These are phyloP conservation scores for Blastobotrys niveus DNA, from an alignment of 1,139 yeast genomes.

Conservation along the genomic window DNA sequence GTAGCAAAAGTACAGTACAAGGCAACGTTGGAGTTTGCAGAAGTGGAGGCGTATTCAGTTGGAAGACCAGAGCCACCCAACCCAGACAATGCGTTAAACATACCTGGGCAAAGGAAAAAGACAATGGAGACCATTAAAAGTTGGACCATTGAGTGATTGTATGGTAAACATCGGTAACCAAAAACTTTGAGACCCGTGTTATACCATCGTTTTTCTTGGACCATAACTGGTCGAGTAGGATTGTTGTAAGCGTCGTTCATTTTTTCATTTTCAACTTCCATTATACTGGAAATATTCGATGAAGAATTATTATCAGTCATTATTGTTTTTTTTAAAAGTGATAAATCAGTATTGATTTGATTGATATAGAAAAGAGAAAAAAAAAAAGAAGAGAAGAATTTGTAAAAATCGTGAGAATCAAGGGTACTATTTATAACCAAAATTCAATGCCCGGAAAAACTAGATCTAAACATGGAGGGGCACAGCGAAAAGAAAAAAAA, in stretches of 20 bases:
- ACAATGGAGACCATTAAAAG: conserved; percentile 29
- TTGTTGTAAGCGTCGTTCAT: not conserved
- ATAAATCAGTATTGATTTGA: too few relatives aligned
- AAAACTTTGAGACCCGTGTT: conserved; percentile 20
- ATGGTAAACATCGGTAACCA: conserved; percentile 17
- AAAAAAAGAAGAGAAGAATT: too few relatives aligned
- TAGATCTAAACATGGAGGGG: too few relatives aligned
- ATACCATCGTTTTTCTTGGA: conserved; percentile 20
- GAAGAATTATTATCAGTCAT: too few relatives aligned
- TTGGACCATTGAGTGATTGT: conserved; percentile 26
- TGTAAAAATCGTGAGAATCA: too few relatives aligned
- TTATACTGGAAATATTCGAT: too few relatives aligned
- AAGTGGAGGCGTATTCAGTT: conserved; percentile 26
- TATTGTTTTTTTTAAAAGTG: too few relatives aligned
- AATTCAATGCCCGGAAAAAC: too few relatives aligned
- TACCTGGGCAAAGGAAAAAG: conserved; percentile 40
- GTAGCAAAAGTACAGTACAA: conserved; percentile 48
- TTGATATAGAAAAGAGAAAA: too few relatives aligned
- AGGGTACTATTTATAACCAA: too few relatives aligned
- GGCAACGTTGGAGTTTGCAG: conserved; percentile 52
- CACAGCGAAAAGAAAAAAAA: too few relatives aligned
- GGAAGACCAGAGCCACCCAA: conserved; percentile 46
- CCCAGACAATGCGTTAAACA: conserved; percentile 52
- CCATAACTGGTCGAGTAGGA: conserved; percentile 6
- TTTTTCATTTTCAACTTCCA: not conserved